Percentiles rank a stretch among this genome's conserved stretches.
Evolutionary conservation across 139 green algal genomes (phyloP).

Genomic region (Chlamydomonas asymmetrica): DNA sequence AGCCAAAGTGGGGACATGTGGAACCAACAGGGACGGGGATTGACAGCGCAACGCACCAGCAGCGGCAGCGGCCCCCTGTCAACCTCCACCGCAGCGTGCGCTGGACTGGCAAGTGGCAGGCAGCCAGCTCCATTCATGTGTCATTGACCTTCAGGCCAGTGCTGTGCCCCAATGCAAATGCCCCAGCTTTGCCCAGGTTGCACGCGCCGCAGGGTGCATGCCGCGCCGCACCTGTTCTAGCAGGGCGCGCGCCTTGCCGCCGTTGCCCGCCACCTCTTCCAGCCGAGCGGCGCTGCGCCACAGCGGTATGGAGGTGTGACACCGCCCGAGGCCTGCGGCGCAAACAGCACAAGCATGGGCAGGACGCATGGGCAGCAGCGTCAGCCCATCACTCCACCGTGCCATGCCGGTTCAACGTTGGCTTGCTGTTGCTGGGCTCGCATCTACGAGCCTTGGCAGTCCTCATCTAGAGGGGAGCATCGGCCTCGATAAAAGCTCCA

Average conservation of each 20-base stretch:
- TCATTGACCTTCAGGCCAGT: not conserved
- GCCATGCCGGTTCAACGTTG: no score
- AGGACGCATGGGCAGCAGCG: no score
- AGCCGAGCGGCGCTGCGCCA: constrained; percentile 75
- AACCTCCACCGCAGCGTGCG: no score
- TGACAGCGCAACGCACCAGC: constrained; percentile 44
- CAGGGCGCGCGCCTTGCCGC: constrained; percentile 74
- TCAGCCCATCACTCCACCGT: no score
- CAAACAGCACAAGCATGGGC: no score
- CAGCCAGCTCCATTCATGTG: not conserved
- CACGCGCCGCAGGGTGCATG: no score
- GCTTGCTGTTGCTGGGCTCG: no score
- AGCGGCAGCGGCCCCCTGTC: constrained; percentile 64
- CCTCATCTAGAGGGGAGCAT: no score
- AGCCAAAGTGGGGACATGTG: not conserved
- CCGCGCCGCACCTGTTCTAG: constrained; percentile 71
- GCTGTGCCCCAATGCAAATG: not conserved
- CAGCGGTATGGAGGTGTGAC: constrained; percentile 68
- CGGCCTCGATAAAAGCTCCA: no score
- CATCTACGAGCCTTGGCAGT: no score
- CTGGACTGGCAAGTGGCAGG: constrained; percentile 1
- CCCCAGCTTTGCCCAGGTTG: no score
- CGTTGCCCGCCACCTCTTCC: constrained; percentile 73
- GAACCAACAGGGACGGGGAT: not conserved
- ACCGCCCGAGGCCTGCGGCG: constrained; percentile 53